A percentile compares a stretch with the other conserved stretches of the same genome.
These are phyloP conservation scores for Pontederia paniculata DNA, from an alignment of 176 grass and related monocot genomes.

Conservation along the genomic window DNA sequence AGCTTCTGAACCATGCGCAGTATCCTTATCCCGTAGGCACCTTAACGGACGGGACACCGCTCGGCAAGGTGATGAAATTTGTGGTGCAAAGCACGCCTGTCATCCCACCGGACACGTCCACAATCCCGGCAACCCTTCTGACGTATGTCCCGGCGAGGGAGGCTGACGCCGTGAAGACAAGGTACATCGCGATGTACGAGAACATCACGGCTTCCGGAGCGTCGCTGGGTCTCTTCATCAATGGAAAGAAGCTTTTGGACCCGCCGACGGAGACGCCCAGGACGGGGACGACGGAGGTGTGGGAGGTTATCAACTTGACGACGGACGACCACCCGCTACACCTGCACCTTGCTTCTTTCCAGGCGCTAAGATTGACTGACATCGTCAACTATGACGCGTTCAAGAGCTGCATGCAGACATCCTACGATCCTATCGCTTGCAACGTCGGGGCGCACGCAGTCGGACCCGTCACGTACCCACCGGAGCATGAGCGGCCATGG, in stretches of 20 bases:
- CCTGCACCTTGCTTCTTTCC: slow-evolving; percentile 53
- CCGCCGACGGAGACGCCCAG: slow-evolving; percentile 80
- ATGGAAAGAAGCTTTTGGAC: slow-evolving; percentile 40
- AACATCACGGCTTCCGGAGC: slow-evolving; percentile 46
- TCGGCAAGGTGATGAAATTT: slow-evolving; percentile 79
- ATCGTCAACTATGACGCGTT: slow-evolving; percentile 38
- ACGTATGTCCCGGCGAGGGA: slow-evolving; percentile 16
- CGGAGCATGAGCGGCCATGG: no score
- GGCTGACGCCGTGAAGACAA: slow-evolving; percentile 7
- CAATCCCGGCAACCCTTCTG: slow-evolving; percentile 31
- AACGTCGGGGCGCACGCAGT: no score
- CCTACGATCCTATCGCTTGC: slow-evolving; percentile 45
- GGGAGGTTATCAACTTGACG: slow-evolving; percentile 89
- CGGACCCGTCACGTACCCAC: no score
- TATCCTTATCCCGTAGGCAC: slow-evolving; percentile 63
- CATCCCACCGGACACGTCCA: slow-evolving; percentile 16
- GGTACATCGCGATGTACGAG: slow-evolving; percentile 75
- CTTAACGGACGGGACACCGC: slow-evolving; percentile 39
- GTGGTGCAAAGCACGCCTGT: slow-evolving; percentile 22
- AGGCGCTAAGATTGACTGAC: slow-evolving; percentile 32
- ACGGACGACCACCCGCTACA: slow-evolving; percentile 91
- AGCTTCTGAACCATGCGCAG: slow-evolving; percentile 47
- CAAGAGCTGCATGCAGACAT: slow-evolving; percentile 45
- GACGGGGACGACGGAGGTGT: no score
- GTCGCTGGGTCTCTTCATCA: slow-evolving; percentile 85